Percentiles rank a stretch among this genome's conserved stretches.
Conservation (phyloP, 2,329 filamentous ascomycete species). For the Venturiaceae sp. region DNA sequence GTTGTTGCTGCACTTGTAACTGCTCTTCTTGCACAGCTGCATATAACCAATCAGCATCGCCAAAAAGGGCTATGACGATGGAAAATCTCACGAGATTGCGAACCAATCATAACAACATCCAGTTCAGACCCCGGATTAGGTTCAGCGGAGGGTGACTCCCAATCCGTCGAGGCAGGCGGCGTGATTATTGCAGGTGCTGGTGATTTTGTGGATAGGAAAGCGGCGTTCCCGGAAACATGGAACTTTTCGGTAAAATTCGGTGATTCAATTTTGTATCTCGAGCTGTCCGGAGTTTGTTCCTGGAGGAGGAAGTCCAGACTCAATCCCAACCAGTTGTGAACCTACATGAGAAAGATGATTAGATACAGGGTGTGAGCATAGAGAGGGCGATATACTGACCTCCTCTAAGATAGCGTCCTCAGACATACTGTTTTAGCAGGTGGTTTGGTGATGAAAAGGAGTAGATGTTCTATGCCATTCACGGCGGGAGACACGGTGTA, state of each 20-base stretch:
- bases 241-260: not conserved
- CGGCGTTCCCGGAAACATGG: not conserved
- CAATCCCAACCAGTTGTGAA: constrained; percentile 2
- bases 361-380: not conserved
- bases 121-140: not conserved
- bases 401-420: constrained; percentile 1
- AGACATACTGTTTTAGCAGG: not conserved
- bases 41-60: not conserved
- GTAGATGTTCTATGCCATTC: not conserved
- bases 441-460: not conserved
- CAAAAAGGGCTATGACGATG: not conserved
- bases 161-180: not conserved
- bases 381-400: not conserved
- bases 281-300: not conserved
- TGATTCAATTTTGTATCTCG: not conserved
- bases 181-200: not conserved
- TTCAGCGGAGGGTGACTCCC: not conserved
- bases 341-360: not conserved
- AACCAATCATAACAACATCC: not conserved
- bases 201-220: not conserved
- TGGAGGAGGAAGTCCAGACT: constrained; percentile 1
- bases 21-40: not conserved
- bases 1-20: not conserved
- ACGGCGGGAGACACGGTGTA: not conserved
- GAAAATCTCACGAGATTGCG: not conserved